Base-by-base conservation (phyloP, 140 eudicot species). In the Senecio squalidus region DNA sequence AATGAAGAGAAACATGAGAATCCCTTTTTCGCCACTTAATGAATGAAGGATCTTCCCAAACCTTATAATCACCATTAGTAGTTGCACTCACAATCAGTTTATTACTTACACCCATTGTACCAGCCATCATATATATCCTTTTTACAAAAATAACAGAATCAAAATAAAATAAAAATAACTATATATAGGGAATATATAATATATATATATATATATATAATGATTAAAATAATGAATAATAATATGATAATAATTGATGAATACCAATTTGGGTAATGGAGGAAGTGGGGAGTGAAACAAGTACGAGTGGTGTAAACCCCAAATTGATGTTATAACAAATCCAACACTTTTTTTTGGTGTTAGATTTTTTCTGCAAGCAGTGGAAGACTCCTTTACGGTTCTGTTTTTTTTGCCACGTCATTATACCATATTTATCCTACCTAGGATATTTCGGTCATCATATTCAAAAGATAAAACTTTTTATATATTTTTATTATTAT, bases 11-110 rank as follows among this genome's bases (percentile, higher is more conserved):
- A 66, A 85, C 90, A 80, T 90, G 95, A 65, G 95, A 74, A 74
- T 90, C 97, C 76, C 97, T 78, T 77, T 90, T 90, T 58, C 89
- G 78, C 97, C 97, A 90, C 78, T 86, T 85, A 63, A 86, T 65
- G 58, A 90, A 80, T 0, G 90, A 70, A 54, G 92, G 97, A 86
- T 90, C 97, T 69, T 86, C 87, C 95, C 93, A 90, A 16, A 66
- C 86, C 75, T 83, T 84, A 52, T 84, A 68, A 38, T 72, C 71
- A 7, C 54, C 55, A 5, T 54, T 48, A 65, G 40, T 59, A 58
- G 4, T 63, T 49, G 74, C 62, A 55, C 28, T 64, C 66, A 55
- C 31, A 25, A 55, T 63, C 16, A 71, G 43, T 39, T 63, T 71
- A 63, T 71, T 71, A 62, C 33, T 55, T 46, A 63, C 38, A 22